Evolutionary conservation across 75 land plant species (phyloP).

Genomic region (Selaginella tamariscina): DNA sequence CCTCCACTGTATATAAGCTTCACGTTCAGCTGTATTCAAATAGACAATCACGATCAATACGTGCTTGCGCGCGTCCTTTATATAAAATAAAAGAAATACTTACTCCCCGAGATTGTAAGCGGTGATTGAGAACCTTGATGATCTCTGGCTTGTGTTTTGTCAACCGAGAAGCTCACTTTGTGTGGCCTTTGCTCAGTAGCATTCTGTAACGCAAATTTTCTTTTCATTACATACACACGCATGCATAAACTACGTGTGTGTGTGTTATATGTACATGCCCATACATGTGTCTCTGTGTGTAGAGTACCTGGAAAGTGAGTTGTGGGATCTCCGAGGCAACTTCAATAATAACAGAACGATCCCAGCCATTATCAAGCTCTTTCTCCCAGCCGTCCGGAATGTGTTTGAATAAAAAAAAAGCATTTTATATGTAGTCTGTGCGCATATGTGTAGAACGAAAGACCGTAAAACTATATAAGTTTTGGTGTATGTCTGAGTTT

Average conservation of each 20-base stretch:
- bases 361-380: constrained; percentile 70
- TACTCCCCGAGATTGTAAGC: constrained; percentile 53
- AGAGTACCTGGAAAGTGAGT: constrained; percentile 50
- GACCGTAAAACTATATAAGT: too few relatives aligned
- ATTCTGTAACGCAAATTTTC: constrained; percentile 39
- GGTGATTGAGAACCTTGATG: constrained; percentile 38
- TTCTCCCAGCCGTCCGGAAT: constrained; percentile 89
- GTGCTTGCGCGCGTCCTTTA: background rate
- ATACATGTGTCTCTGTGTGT: background rate
- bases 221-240: too few relatives aligned
- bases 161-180: constrained; percentile 86
- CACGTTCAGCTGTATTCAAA: constrained; percentile 49
- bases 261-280: background rate
- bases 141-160: constrained; percentile 53
- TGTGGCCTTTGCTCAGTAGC: constrained; percentile 95
- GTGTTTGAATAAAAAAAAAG: too few relatives aligned
- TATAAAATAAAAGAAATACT: constrained; percentile 12
- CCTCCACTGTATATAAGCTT: constrained; percentile 97
- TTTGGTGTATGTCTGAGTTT: too few relatives aligned
- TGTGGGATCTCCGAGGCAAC: constrained; percentile 57
- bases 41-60: background rate
- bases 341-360: constrained; percentile 48
- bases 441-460: too few relatives aligned
- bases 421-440: too few relatives aligned
- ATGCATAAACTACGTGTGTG: too few relatives aligned